Conservation (phyloP, 2,329 filamentous ascomycete genomes). For the Fusarium sterilihyphosum region DNA sequence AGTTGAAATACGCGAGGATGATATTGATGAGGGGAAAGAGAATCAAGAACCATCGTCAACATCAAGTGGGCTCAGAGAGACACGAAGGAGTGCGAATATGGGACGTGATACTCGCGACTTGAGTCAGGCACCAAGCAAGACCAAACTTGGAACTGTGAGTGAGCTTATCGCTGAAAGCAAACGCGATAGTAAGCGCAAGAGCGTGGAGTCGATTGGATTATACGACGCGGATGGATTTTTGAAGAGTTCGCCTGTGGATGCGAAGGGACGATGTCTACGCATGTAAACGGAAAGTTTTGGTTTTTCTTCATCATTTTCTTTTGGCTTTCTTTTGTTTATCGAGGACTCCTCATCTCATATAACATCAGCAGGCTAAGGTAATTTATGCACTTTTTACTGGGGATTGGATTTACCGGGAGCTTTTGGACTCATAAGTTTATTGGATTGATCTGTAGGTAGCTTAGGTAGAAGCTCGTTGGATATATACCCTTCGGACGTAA, state of each 20-base stretch:
- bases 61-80: conserved; percentile 28
- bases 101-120: conserved; percentile 36
- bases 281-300: conserved; percentile 37
- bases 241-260: conserved; percentile 53
- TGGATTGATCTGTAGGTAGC: conserved; percentile 12
- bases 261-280: conserved; percentile 39
- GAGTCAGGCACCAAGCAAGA: conserved; percentile 19
- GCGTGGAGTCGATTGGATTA: conserved; percentile 53
- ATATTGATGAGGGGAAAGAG: conserved; percentile 43
- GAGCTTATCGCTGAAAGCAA: conserved; percentile 41
- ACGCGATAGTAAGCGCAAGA: conserved; percentile 39
- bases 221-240: conserved; percentile 60
- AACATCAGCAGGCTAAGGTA: not conserved
- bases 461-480: conserved; percentile 31
- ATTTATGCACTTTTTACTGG: conserved; percentile 18
- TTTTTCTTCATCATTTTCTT: not conserved
- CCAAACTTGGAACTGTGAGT: conserved; percentile 41
- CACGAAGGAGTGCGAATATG: conserved; percentile 30
- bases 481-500: conserved; percentile 40
- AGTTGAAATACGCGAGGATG: conserved; percentile 35
- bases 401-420: not conserved
- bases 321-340: conserved; percentile 21
- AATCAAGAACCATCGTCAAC: conserved; percentile 33
- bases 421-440: not conserved
- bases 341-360: conserved; percentile 2